Base-by-base conservation (phyloP, 2,329 filamentous ascomycete genomes). In the Cordyceps fumosorosea region DNA sequence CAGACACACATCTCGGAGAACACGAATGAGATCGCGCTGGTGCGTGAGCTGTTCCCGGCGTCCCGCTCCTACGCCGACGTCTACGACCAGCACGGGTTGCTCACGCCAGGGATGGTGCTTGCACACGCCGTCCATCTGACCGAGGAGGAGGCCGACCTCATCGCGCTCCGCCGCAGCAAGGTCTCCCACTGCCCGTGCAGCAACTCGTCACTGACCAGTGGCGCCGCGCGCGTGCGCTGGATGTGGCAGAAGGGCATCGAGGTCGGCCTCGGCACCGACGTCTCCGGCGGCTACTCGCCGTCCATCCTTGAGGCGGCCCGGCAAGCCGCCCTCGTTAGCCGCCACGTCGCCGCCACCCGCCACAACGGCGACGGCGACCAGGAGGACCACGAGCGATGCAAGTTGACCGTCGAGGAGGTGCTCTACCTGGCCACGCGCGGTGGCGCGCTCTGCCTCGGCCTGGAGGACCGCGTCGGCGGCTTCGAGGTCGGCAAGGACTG, bases 1-100 rank as follows among this genome's bases (percentile, higher is more conserved):
- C 93, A 98, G 77, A 97, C 93, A 7, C 93, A 98, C 75, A 85
- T 98, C 60, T 89, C 88, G 0, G 93, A 98, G 73, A 97, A 96
- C 74, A 77, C 75, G 14, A 77, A 78, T 67, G 93, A 98, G 76
- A 78, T 93, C 44, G 78, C 77, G 3, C 82, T 96, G 0, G 93
- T 97, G 1, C 74, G 77, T 18, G 68, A 84, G 11, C 70, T 93
- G 51, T 96, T 96, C 74, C 89, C 90, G 0, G 76, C 82, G 0
- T 75, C 77, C 40, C 71, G 72, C 3, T 82, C 79, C 18, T 98
- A 98, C 72, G 81, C 91, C 0, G 81, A 81, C 37, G 89, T 96
- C 26, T 98, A 98, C 76, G 91, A 96, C 67, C 73, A 76, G 0
- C 79, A 83, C 59, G 86, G 85, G 0, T 78, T 98, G 3, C 79